Evolutionary conservation across 164 flowering plant species (phyloP).

Genomic region (Piper betle): DNA sequence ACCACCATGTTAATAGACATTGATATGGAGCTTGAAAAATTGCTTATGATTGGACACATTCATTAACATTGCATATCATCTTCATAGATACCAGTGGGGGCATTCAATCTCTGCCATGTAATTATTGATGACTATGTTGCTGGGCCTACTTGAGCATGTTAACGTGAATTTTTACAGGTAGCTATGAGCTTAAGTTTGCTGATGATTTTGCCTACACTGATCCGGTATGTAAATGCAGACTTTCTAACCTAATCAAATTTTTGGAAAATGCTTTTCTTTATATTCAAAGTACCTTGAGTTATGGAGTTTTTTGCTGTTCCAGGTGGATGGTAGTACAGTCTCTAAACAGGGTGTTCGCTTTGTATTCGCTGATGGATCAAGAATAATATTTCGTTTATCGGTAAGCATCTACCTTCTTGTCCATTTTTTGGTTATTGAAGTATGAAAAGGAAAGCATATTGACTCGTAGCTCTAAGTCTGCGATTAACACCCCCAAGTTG

Average conservation of each 20-base stretch:
- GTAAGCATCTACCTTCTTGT: conserved; percentile 16
- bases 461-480: neutral
- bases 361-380: conserved; percentile 93
- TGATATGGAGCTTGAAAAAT: neutral
- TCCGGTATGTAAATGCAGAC: conserved; percentile 53
- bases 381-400: conserved; percentile 89
- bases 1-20: neutral
- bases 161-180: conserved; percentile 25
- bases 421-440: neutral
- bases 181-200: conserved; percentile 70
- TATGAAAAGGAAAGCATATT: neutral
- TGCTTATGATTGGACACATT: neutral
- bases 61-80: neutral
- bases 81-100: neutral
- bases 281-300: neutral
- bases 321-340: conserved; percentile 94
- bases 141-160: neutral
- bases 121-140: neutral
- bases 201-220: conserved; percentile 91
- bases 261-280: neutral
- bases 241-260: neutral
- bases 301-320: neutral
- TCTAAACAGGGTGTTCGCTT: conserved; percentile 91
- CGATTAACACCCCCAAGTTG: neutral
- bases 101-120: too few species aligned